Evolutionary conservation across 1,139 yeast species (phyloP).

Genomic region (Sugiyamaella sp.): DNA sequence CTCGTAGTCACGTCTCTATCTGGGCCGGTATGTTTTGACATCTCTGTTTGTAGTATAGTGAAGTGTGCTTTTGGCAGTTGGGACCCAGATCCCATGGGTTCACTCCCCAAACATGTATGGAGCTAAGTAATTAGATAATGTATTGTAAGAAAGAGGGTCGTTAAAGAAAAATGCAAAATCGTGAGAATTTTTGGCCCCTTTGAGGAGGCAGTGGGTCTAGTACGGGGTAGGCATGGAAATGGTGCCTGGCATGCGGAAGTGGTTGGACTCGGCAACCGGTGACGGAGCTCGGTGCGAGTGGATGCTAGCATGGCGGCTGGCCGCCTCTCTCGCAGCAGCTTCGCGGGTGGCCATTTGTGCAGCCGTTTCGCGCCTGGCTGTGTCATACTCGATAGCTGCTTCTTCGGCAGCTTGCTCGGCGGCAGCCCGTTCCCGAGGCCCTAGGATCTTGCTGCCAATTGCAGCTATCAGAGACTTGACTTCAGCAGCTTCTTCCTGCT

Average conservation of each 20-base stretch:
- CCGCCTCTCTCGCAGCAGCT: neutral
- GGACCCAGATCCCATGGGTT: neutral
- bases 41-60: constrained; percentile 2
- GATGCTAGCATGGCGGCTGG: neutral
- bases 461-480: neutral
- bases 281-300: constrained; percentile 13
- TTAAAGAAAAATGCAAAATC: neutral
- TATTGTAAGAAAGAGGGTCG: neutral
- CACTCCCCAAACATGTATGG: no score
- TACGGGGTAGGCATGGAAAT: constrained; percentile 20
- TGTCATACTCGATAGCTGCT: constrained; percentile 8
- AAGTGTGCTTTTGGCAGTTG: neutral
- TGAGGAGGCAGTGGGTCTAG: neutral
- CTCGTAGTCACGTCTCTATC: constrained; percentile 2
- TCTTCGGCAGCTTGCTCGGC: constrained; percentile 17
- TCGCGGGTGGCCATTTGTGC: neutral
- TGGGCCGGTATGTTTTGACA: constrained; percentile 28
- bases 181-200: no score
- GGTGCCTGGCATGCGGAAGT: constrained; percentile 21
- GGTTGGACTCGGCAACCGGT: constrained; percentile 12
- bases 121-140: neutral
- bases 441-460: constrained; percentile 1
- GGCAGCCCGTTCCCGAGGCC: constrained; percentile 10
- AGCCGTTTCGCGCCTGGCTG: neutral
- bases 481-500: neutral